Base-by-base conservation (phyloP, 2,329 filamentous ascomycete species). In the Cladosporium cucumerinum region DNA sequence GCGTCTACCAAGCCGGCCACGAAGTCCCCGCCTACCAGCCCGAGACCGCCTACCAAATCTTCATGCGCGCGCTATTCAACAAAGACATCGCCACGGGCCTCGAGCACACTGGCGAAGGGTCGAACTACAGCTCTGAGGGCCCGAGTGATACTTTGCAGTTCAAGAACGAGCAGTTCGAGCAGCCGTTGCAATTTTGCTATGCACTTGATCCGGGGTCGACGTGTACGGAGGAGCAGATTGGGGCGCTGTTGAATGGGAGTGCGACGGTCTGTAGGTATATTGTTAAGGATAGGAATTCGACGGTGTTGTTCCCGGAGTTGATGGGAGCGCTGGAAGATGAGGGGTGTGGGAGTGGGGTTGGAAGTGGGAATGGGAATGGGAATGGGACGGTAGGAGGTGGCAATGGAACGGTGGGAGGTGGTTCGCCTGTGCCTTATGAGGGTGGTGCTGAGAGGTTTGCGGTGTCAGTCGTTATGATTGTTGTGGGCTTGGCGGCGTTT, bases 41-140 rank as follows among this genome's bases (percentile, higher is more conserved):
- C 2, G 78, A 84, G 67, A 82, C 82, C 0, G 78, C 79, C 0
- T 84, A 79, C 69, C 77, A 74, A 11, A 78, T 84, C 63, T 84
- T 84, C 70, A 77, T 75, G 21, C 78, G 82, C 14, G 76, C 80
- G 23, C 76, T 84, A 4, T 74, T 78, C 68, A 79, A 81, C 34
- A 73, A 72, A 18, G 81, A 83, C 63, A 76, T 83, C 46, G 77
- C 79, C 8, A 80, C 78, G 3, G 81, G 81, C 8, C 51, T 18
- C 16, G n/a, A 55, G 14, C 12, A 11, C 7, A 66, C 65, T 7
- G 39, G 30, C 10, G 32, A 46, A 26, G 61, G 43, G 14, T 18
- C 18, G 3, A 64, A 59, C 43, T 64, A 58, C 21, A 36, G 39
- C 10, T 57, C 43, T 49, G 52, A 18, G 2, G 69, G 69, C 4